Percentiles rank a stretch among this genome's conserved stretches.
phyloP scores from a whole-genome alignment of 1,139 yeast species.

The Wickerhamomyces sp. region DNA sequence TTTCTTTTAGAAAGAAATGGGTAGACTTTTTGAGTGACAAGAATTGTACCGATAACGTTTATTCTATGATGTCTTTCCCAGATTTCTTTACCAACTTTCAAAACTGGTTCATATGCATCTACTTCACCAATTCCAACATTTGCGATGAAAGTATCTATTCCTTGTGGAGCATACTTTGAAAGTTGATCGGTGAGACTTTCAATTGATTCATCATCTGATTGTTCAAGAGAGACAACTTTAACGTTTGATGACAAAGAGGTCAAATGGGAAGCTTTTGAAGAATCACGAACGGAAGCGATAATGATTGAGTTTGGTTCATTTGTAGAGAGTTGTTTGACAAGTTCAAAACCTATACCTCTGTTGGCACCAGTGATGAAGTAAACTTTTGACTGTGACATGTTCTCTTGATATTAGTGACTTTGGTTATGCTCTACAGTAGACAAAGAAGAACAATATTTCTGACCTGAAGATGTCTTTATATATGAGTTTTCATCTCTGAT shows the following conservation, averaged over 20 bases:
- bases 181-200: constrained; percentile 9
- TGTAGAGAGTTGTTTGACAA: constrained; percentile 19
- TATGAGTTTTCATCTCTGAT: no score
- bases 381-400: no score
- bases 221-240: constrained; percentile 17
- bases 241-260: constrained; percentile 6
- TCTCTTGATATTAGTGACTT: no score
- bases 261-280: constrained; percentile 11
- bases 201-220: constrained; percentile 15
- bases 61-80: constrained; percentile 7
- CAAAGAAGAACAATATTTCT: no score
- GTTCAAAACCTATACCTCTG: constrained; percentile 29
- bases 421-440: no score
- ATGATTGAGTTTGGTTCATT: constrained; percentile 18
- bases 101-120: constrained; percentile 5
- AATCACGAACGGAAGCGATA: constrained; percentile 23
- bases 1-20: constrained; percentile 17
- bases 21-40: constrained; percentile 18
- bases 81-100: constrained; percentile 1
- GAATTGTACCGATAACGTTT: constrained; percentile 24
- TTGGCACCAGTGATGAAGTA: constrained; percentile 22
- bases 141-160: constrained; percentile 43
- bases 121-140: constrained; percentile 41
- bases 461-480: no score
- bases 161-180: constrained; percentile 19